These are phyloP conservation scores for Oehlia diaphana DNA, from an alignment of 192 early-diverging fungal species.

Conservation along the genomic window DNA sequence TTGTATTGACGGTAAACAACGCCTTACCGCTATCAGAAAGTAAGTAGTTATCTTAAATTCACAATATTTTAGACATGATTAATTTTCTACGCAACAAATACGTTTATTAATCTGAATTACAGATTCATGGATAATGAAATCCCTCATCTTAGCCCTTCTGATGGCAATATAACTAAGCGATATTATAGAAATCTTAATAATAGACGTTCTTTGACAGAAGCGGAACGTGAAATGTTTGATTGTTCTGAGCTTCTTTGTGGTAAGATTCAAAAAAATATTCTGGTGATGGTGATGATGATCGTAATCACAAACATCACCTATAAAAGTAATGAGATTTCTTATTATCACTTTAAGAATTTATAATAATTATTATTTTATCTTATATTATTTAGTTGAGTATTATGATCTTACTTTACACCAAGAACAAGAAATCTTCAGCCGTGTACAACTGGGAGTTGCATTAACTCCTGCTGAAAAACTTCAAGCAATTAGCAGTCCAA, in stretches of 20 bases:
- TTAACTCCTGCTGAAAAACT: constrained; percentile 35
- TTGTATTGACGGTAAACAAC: constrained; percentile 38
- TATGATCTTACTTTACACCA: constrained; percentile 32
- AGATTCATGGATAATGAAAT: constrained; percentile 39
- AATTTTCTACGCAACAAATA: too few species aligned
- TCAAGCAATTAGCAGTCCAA: constrained; percentile 31
- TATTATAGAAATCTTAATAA: constrained; percentile 21
- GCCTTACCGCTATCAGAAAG: constrained; percentile 36
- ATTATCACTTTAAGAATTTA: neutral
- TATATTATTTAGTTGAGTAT: constrained; percentile 30
- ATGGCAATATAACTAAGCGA: constrained; percentile 9
- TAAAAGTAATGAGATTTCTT: neutral
- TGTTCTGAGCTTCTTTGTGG: constrained; percentile 33
- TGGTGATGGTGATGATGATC: neutral
- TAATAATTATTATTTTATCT: neutral
- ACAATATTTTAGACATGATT: neutral
- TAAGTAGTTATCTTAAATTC: neutral
- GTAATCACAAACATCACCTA: neutral
- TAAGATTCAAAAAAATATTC: neutral
- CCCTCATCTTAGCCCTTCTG: constrained; percentile 30
- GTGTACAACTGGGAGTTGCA: constrained; percentile 34
- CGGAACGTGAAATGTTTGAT: constrained; percentile 25
- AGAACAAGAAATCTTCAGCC: constrained; percentile 38
- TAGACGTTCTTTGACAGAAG: constrained; percentile 14
- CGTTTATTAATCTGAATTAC: neutral